Evolutionary conservation across 2,329 filamentous ascomycete genomes (phyloP).

Genomic region (Lasiodiplodia theobromae): DNA sequence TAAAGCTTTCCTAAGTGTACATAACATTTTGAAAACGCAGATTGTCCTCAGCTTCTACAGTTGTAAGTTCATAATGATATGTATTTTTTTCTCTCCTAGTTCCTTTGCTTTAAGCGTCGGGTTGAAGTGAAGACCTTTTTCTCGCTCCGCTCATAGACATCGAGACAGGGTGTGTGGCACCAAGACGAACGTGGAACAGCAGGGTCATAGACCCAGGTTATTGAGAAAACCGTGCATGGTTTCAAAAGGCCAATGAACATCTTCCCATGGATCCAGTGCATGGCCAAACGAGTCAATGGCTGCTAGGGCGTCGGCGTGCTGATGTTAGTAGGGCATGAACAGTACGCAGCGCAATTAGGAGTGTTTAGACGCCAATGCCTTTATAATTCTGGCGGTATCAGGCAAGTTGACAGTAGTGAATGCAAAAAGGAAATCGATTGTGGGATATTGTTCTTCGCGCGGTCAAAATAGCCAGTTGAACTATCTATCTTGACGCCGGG

Average conservation of each 20-base stretch:
- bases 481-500: slow-evolving; percentile 30
- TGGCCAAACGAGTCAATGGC: neutral
- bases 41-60: neutral
- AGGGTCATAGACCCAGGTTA: neutral
- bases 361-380: neutral
- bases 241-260: neutral
- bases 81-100: neutral
- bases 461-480: slow-evolving; percentile 29
- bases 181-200: neutral
- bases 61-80: neutral
- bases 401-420: neutral
- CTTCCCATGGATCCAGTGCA: neutral
- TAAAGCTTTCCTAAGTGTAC: neutral
- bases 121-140: neutral
- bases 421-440: slow-evolving; percentile 17
- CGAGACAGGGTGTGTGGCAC: neutral
- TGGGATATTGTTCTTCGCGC: slow-evolving; percentile 28
- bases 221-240: neutral
- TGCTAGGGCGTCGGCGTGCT: neutral
- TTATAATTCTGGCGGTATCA: neutral
- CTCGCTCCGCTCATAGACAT: neutral
- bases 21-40: neutral
- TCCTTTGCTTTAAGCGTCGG: no score
- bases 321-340: neutral
- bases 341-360: neutral